Percentiles rank a stretch among this genome's conserved stretches.
Conservation (phyloP, 225 moss, liverwort and hornwort genomes). For the Ulota crispa region DNA sequence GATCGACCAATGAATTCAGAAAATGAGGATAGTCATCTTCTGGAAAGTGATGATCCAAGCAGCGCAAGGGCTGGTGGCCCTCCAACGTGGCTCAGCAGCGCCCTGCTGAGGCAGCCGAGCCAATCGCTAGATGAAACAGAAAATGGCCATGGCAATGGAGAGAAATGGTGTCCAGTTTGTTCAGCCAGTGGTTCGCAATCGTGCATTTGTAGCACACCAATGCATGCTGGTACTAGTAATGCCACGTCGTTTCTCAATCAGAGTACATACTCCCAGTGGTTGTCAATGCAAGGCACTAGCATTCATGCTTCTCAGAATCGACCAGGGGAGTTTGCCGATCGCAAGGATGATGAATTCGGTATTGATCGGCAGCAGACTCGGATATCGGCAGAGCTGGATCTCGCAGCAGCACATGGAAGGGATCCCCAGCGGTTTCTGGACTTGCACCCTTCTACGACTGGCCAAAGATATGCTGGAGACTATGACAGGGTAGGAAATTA, state of each 20-base stretch:
- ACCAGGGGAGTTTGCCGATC: conserved; percentile 19
- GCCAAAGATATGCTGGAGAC: conserved; percentile 33
- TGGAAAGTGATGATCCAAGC: conserved; percentile 27
- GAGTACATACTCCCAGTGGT: conserved; percentile 41
- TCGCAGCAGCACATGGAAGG: conserved; percentile 35
- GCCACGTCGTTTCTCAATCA: conserved; percentile 32
- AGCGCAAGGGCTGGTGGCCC: conserved; percentile 24
- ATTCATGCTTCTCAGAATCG: conserved; percentile 31
- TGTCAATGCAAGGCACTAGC: conserved; percentile 25
- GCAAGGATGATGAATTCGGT: conserved; percentile 21
- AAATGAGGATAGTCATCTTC: conserved; percentile 22
- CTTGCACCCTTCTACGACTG: conserved; percentile 17
- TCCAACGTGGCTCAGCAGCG: conserved; percentile 55
- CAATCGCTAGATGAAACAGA: conserved; percentile 20
- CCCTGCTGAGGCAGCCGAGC: conserved; percentile 35
- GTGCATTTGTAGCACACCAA: conserved; percentile 38
- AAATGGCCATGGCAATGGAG: conserved; percentile 7
- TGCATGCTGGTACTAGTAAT: conserved; percentile 23
- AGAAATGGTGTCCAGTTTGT: conserved; percentile 48
- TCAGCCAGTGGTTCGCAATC: conserved; percentile 25
- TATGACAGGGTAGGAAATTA: conserved; percentile 21
- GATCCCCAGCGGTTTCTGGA: conserved; percentile 36
- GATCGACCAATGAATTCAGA: conserved; percentile 8
- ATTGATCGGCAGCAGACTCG: conserved; percentile 24
- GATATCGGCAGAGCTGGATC: conserved; percentile 47